These are phyloP conservation scores for Trichoderma sp. DNA, from an alignment of 2,329 filamentous ascomycete species.

Conservation along the genomic window DNA sequence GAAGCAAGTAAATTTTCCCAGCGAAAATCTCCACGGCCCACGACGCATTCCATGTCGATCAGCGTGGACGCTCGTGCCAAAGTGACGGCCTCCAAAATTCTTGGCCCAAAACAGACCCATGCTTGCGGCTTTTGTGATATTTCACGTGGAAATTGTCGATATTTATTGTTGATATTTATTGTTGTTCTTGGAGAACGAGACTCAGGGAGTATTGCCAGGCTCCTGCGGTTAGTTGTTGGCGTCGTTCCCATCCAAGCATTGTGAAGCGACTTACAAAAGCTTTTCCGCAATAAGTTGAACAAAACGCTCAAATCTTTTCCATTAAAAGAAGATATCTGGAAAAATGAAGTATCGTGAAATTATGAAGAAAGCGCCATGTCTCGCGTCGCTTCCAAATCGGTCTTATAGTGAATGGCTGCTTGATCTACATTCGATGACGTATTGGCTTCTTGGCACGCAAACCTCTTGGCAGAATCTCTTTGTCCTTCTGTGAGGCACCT, in stretches of 20 bases:
- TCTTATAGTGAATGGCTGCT: neutral
- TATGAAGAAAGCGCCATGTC: neutral
- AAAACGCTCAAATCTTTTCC: neutral
- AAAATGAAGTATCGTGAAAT: too few species aligned
- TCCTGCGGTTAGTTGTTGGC: neutral
- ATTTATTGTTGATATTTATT: too few species aligned
- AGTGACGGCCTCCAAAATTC: constrained; percentile 45
- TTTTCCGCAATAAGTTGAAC: neutral
- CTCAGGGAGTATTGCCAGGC: too few species aligned
- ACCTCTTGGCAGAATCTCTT: neutral
- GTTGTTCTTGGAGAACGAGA: too few species aligned
- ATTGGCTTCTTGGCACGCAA: neutral
- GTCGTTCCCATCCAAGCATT: neutral
- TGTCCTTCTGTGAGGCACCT: neutral
- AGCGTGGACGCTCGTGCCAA: constrained; percentile 49
- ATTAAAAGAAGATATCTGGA: neutral
- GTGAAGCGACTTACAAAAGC: neutral
- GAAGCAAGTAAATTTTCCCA: constrained; percentile 53
- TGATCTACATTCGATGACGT: neutral
- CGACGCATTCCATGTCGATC: constrained; percentile 46
- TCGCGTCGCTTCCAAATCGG: neutral
- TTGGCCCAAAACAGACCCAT: constrained; percentile 51
- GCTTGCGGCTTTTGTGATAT: neutral
- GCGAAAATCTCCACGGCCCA: constrained; percentile 50
- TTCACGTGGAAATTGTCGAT: neutral